These are phyloP conservation scores for Cystobasidium onofrii DNA, from an alignment of 768 basidiomycete species.

Conservation along the genomic window DNA sequence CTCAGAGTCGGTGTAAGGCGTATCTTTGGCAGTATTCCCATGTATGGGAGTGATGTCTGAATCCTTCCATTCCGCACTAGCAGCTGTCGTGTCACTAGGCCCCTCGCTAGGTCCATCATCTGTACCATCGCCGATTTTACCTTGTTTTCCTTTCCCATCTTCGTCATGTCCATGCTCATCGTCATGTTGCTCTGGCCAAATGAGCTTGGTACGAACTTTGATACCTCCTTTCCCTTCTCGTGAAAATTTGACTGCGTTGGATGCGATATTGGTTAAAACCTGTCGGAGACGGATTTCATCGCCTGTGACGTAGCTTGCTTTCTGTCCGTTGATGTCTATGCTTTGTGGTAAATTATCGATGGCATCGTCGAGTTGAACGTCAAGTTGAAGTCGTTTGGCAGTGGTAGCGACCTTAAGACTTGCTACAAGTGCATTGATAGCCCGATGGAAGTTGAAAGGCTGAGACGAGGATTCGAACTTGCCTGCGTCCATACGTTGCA, in stretches of 20 bases:
- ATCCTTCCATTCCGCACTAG: neutral
- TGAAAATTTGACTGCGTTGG: slow-evolving; percentile 45
- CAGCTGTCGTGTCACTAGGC: neutral
- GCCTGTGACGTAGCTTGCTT: slow-evolving; percentile 42
- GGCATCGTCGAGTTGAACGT: slow-evolving; percentile 41
- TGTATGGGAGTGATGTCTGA: neutral
- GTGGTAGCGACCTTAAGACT: slow-evolving; percentile 43
- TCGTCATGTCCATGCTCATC: neutral
- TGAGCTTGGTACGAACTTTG: slow-evolving; percentile 39
- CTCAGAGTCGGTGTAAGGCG: neutral
- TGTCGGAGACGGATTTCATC: slow-evolving; percentile 46
- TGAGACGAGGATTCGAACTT: slow-evolving; percentile 55
- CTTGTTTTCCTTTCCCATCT: neutral
- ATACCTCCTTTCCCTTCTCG: slow-evolving; percentile 41
- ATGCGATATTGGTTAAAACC: slow-evolving; percentile 41
- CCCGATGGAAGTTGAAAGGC: slow-evolving; percentile 51
- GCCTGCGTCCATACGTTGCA: slow-evolving; percentile 64
- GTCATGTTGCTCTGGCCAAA: slow-evolving; percentile 37
- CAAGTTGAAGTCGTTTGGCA: slow-evolving; percentile 40
- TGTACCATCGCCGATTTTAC: neutral
- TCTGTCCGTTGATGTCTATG: slow-evolving; percentile 30
- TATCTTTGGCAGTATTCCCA: neutral
- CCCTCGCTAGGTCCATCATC: neutral
- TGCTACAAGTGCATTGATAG: slow-evolving; percentile 48
- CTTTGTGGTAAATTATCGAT: slow-evolving; percentile 43